Evolutionary conservation across 2,329 filamentous ascomycete species (phyloP).

Genomic region (Talaromyces sp.): DNA sequence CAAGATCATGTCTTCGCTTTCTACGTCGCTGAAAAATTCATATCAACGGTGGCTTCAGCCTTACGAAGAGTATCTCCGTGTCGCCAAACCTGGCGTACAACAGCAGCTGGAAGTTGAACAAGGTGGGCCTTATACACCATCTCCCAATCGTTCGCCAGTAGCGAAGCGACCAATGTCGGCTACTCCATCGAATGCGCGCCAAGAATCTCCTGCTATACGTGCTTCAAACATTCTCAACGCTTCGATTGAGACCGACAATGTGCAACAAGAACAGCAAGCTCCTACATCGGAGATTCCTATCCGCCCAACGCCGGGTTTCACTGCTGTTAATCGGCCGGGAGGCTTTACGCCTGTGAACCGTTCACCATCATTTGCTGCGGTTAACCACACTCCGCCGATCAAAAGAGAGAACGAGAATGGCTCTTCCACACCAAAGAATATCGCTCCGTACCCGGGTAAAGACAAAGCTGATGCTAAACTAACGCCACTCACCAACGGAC

Average conservation of each 20-base stretch:
- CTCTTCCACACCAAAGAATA: constrained; percentile 60
- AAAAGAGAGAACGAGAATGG: constrained; percentile 55
- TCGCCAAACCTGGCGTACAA: constrained; percentile 93
- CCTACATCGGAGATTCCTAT: constrained; percentile 38
- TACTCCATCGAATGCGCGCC: constrained; percentile 50
- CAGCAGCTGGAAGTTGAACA: constrained; percentile 92
- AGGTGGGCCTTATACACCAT: constrained; percentile 81
- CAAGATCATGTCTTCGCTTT: constrained; percentile 99
- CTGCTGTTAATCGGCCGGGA: constrained; percentile 63
- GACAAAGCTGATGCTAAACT: constrained; percentile 14
- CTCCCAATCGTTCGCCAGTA: constrained; percentile 70
- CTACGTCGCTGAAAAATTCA: constrained; percentile 96
- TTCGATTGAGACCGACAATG: constrained; percentile 42
- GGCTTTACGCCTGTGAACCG: constrained; percentile 61
- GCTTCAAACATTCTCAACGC: constrained; percentile 57
- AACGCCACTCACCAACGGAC: constrained; percentile 52
- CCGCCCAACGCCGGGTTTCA: constrained; percentile 57
- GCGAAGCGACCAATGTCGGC: constrained; percentile 47
- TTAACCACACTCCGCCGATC: constrained; percentile 39
- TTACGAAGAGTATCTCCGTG: constrained; percentile 88
- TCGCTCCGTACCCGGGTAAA: constrained; percentile 55
- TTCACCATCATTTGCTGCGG: constrained; percentile 43
- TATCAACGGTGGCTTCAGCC: constrained; percentile 96
- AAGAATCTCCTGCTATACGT: constrained; percentile 65
- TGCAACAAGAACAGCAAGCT: constrained; percentile 32